These are phyloP conservation scores for Salix udensis DNA, from an alignment of 345 rosid species.

Conservation along the genomic window DNA sequence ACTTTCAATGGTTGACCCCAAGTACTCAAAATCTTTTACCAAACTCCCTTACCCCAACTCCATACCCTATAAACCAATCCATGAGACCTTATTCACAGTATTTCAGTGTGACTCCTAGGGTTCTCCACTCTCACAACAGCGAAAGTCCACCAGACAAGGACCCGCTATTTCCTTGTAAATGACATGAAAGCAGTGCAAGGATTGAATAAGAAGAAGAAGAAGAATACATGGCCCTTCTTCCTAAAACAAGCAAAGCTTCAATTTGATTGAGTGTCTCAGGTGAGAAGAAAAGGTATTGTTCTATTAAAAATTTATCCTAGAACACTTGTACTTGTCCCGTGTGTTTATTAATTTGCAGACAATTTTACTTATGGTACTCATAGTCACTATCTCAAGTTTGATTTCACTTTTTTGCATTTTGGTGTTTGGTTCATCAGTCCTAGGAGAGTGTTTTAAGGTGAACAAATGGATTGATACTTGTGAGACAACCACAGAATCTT, in stretches of 20 bases:
- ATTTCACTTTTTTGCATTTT: neutral
- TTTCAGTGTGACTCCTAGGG: constrained; percentile 29
- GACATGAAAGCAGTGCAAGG: constrained; percentile 7
- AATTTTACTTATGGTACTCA: neutral
- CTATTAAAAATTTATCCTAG: neutral
- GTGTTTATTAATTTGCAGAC: neutral
- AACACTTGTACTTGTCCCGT: neutral
- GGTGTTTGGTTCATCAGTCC: neutral
- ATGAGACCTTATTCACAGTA: constrained; percentile 22
- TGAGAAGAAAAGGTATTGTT: constrained; percentile 19
- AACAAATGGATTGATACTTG: constrained; percentile 2
- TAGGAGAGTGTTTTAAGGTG: neutral
- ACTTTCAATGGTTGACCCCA: constrained; percentile 46
- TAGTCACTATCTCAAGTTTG: constrained; percentile 10
- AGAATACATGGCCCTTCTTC: neutral
- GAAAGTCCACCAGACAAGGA: constrained; percentile 28
- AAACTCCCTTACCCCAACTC: constrained; percentile 11
- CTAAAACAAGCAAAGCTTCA: constrained; percentile 11
- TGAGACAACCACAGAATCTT: neutral
- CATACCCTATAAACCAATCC: constrained; percentile 22
- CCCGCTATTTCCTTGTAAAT: constrained; percentile 26
- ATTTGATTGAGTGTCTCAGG: neutral
- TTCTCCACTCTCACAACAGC: constrained; percentile 18
- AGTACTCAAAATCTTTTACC: constrained; percentile 28
- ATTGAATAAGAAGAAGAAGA: neutral